Evolutionary conservation across 306 rosid species (phyloP), one percentile per base, ranked within the genome.

Genomic region (Fragaria iinumae): DNA sequence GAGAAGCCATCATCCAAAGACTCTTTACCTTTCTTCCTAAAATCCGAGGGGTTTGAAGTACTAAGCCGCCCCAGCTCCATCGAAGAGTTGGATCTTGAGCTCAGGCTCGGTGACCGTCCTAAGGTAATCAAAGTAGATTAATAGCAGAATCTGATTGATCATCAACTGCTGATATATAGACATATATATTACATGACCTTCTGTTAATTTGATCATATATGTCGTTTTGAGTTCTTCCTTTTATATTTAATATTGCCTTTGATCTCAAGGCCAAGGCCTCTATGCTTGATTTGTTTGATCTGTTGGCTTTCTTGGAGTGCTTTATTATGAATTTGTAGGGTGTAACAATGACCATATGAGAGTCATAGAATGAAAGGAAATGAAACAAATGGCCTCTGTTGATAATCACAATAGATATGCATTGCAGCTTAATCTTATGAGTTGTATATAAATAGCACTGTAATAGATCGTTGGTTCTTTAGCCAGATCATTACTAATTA

Each of bases 31-130:
- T 65, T 87, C 81, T 75, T 87, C 78, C 81, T 84, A 41, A 77
- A 84, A 56, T 79, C 83, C 47, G 81, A 79, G 52, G 59, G 50
- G 20, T 48, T 82, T 65, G 80, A 78, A 75, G 70, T 66, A 10
- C 71, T 67, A 21, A 69, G 77, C 80, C 81, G 80, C 59, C 27
- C 70, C 47, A n/a, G 74, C 77, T 72, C 90, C 71, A 48, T 65
- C 12, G 89, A 88, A 18, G 91, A 88, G 53, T 79, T 88, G 64
- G 91, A 88, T 80, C 91, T 86, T 44, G 91, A 88, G 73, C 91
- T 88, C 76, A 76, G 91, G 79, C 89, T 88, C 14, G 87, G 83
- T 4, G 68, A 71, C 78, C 79, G 76, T 20, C 87, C 85, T 43
- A 79, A 76, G 87, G 81, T 82, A 81, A 74, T 74, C 50, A 44